Base-by-base conservation (phyloP, 2,329 filamentous ascomycete genomes). In the Westerdykella ornata region DNA sequence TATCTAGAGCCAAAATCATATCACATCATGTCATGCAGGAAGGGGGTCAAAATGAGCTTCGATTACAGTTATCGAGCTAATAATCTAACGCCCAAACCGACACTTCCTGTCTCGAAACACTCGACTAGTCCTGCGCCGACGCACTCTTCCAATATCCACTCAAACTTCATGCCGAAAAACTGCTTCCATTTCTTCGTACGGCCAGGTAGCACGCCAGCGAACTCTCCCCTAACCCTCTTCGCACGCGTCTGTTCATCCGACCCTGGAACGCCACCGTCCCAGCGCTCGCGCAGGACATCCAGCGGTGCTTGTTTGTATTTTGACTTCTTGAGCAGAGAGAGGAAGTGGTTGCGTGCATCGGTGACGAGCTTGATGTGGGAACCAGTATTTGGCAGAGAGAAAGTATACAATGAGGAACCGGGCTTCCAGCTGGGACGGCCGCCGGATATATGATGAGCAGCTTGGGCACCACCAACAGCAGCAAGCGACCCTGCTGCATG, bases 71-170 rank as follows among this genome's bases (percentile, higher is more conserved):
- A 26, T 7, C 22, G 22, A 4, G 22, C 8, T 26, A 26, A 7
- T 26, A 26, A 26, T 40, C 69, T 57, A 1, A 86, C 74, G 9
- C 78, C 84, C 45, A 76, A 72, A 1, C 84, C 84, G n/a, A 88
- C 82, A 53, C 78, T 84, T 12, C 81, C 73, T 11, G 84, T 88
- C 56, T 86, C 78, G 60, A 89, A 89, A 12, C 85, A 67, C 63
- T 89, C 84, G 3, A 88, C 74, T 13, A 82, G 57, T 1, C 85
- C 85, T 19, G 80, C 72, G 0, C 84, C 85, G 17, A 85, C 72
- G 33, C 82, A 84, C 61, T 88, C 83, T 31, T 76, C 80, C 32
- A 88, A 59, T 13, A 85, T 72, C 81, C 82, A 88, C 44, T 82
- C 75, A 62, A 87, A 88, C 33, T 74, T 67, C 45, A 87, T 63